Percentiles rank a stretch among this genome's conserved stretches.
These are phyloP conservation scores for Asterochloris erici DNA, from an alignment of 139 green algal genomes.

Conservation along the genomic window DNA sequence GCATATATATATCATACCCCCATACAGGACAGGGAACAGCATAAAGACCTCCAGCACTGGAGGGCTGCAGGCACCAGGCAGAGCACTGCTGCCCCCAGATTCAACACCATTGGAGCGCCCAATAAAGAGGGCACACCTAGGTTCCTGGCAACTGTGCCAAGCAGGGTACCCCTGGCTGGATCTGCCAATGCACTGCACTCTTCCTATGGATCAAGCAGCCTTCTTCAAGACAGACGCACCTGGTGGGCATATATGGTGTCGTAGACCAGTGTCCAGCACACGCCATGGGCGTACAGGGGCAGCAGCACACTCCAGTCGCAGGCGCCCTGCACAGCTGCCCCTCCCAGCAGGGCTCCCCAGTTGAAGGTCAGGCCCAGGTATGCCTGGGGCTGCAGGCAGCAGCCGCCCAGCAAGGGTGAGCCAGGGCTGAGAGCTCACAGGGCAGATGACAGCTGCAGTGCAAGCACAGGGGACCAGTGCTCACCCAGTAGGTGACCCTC, in stretches of 20 bases:
- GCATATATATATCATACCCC: background rate
- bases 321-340: conserved; percentile 69
- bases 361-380: conserved; percentile 97
- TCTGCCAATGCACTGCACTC: background rate
- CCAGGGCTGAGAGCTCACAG: background rate
- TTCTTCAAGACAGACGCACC: conserved; percentile 6
- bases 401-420: background rate
- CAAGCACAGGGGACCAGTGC: background rate
- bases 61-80: no score
- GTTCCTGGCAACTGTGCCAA: background rate
- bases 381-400: conserved; percentile 64
- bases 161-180: background rate
- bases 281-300: conserved; percentile 79
- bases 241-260: conserved; percentile 99
- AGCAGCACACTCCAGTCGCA: conserved; percentile 71
- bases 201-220: background rate
- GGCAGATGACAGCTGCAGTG: background rate
- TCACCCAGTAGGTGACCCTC: conserved; percentile 85
- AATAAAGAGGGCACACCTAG: no score
- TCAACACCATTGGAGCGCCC: no score
- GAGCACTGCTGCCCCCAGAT: no score
- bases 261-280: conserved; percentile 95
- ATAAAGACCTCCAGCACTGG: no score
- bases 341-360: conserved; percentile 95
- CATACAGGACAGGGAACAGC: background rate